Evolutionary conservation across 2,329 filamentous ascomycete genomes (phyloP).

Genomic region (Celoporthe dispersa): DNA sequence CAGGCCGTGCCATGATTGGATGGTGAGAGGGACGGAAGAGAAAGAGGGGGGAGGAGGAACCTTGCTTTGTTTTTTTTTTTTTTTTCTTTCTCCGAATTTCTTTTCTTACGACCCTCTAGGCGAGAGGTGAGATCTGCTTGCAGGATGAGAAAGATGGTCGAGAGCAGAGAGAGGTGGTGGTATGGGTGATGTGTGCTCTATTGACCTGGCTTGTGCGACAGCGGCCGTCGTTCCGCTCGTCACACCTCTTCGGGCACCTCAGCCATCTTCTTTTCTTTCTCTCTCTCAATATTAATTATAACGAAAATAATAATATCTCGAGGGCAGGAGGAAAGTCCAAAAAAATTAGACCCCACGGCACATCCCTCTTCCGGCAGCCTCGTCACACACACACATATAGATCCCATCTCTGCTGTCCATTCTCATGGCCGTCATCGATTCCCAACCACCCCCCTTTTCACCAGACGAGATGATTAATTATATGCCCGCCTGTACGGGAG

Average conservation of each 20-base stretch:
- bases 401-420: background rate
- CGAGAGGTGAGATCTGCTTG: background rate
- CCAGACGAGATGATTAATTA: background rate
- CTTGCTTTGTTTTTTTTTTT: background rate
- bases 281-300: too few relatives aligned
- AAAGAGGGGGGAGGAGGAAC: too few relatives aligned
- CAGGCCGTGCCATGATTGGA: background rate
- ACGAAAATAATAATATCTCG: background rate
- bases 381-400: background rate
- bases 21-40: too few relatives aligned
- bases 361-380: background rate
- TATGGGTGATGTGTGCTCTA: background rate
- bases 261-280: background rate
- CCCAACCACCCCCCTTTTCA: background rate
- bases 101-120: background rate
- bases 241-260: background rate
- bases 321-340: background rate
- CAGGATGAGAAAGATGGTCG: background rate
- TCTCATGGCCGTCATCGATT: background rate
- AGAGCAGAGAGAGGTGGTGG: background rate
- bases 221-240: background rate
- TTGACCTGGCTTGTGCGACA: background rate
- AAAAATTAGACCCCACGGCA: background rate
- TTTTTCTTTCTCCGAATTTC: too few relatives aligned
- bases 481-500: background rate